Conservation (phyloP, 73 alveolate genomes). For the Tetrahymena thermophila region DNA sequence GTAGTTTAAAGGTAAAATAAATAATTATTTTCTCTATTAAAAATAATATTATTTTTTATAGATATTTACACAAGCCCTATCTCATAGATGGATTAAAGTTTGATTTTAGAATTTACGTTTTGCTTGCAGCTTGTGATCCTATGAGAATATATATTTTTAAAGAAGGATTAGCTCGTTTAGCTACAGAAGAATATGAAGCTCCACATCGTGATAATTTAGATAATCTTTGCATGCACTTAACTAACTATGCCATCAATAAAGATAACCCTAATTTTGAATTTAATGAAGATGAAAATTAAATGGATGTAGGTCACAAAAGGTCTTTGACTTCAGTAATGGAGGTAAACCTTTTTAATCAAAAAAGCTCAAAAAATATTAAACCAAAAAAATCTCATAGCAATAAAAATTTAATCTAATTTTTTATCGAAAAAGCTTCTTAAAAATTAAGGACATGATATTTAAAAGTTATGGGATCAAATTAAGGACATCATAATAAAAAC, state of each 20-base stretch:
- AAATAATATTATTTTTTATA: constrained; percentile 34
- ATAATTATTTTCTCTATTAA: constrained; percentile 63
- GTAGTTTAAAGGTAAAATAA: constrained; percentile 57
- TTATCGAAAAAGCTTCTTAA: not conserved
- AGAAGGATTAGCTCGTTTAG: constrained; percentile 94
- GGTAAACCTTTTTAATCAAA: constrained; percentile 1
- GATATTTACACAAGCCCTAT: constrained; percentile 83
- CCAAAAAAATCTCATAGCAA: too few species aligned
- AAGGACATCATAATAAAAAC: constrained; percentile 81
- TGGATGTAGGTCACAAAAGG: constrained; percentile 79
- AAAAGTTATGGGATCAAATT: constrained; percentile 51
- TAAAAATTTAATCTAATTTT: too few species aligned
- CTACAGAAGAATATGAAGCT: constrained; percentile 81
- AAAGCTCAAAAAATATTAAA: too few species aligned
- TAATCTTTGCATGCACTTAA: constrained; percentile 77
- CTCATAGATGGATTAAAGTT: constrained; percentile 82
- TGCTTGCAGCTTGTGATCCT: constrained; percentile 91
- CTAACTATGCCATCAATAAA: constrained; percentile 85
- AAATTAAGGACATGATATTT: constrained; percentile 44
- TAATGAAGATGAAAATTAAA: constrained; percentile 61
- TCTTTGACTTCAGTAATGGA: constrained; percentile 35
- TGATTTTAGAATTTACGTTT: constrained; percentile 90
- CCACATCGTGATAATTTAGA: constrained; percentile 61
- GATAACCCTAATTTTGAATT: constrained; percentile 60
- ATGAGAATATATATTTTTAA: constrained; percentile 78